Evolutionary conservation across 495 filamentous ascomycete genomes (phyloP).

Genomic region (Neurospora pannonica): DNA sequence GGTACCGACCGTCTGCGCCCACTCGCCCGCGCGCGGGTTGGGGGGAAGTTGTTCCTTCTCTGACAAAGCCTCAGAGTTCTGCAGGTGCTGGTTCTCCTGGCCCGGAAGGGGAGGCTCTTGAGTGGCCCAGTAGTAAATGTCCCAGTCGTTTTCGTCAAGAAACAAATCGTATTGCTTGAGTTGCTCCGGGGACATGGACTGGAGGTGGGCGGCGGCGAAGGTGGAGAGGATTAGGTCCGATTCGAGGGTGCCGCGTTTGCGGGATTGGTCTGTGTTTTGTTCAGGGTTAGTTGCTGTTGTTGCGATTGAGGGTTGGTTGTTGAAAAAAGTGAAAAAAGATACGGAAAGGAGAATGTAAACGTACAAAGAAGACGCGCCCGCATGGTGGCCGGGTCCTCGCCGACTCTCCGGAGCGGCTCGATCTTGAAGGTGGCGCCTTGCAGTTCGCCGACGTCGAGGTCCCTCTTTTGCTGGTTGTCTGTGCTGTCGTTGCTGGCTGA

Average conservation of each 20-base stretch:
- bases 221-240: conserved; percentile 92
- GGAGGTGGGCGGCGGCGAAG: conserved; percentile 74
- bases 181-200: conserved; percentile 59
- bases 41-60: neutral
- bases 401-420: conserved; percentile 71
- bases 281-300: conserved; percentile 3
- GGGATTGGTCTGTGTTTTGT: conserved; percentile 69
- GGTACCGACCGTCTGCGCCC: conserved; percentile 91
- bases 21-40: conserved; percentile 55
- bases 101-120: conserved; percentile 55
- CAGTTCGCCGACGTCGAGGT: conserved; percentile 85
- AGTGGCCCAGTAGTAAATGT: conserved; percentile 99
- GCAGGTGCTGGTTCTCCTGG: neutral
- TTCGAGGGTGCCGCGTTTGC: conserved; percentile 93
- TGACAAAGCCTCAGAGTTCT: neutral
- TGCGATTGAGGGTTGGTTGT: neutral
- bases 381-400: conserved; percentile 76
- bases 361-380: conserved; percentile 81
- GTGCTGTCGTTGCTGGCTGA: neutral
- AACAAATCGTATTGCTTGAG: conserved; percentile 83
- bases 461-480: conserved; percentile 24
- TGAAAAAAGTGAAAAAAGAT: neutral
- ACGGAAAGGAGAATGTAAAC: conserved; percentile 38
- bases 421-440: conserved; percentile 80
- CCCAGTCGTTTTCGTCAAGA: conserved; percentile 99